Evolutionary conservation across 1,139 yeast species (phyloP), one percentile per base, ranked within the genome.

Genomic region (Pneumocystis canis): DNA sequence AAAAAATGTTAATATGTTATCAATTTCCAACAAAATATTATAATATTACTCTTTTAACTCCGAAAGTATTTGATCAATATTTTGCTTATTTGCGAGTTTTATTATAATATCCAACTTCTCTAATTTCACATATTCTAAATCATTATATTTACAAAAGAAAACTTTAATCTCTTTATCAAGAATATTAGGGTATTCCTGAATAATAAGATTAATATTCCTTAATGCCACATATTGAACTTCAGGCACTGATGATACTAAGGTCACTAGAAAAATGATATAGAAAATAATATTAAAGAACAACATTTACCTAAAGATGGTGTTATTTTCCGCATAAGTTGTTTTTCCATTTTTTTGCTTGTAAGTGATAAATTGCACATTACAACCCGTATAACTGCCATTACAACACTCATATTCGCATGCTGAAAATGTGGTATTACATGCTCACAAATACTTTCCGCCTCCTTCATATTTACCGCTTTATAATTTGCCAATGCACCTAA

Each of bases 361-460:
- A 76, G 73, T n/a, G 82, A 83, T 63, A 88, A 68, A 72, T 89
- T 95, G 65, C 82, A 82, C 47, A 94, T 74, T 9, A 92, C 83
- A 1, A 89, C 89, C 71, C 89, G 89, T 66, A 94, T 84, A 0
- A 97, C 82, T 39, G 90, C 83, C 68, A 94, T 78, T 2, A 94
- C 97, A 40, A 94, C 97, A 2, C 96, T 87, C 0, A 98, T 96
- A 72, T 94, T 94, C 37, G 88, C 97, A 73, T 94, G 99, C 75
- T 94, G 99, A 70, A 94, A 81, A 74, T 92, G 98, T 6, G 99
- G 98, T 5, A 88, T 82, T 7, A 89, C 90, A 67, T 97, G 80
- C 72, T 90, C 97, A 67, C 94, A 82, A 63, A 94, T 89, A 72
- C 88, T 92, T 67, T 81, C 83, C 1, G 95, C 89, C 71, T 90